Conservation (phyloP, 805 yeast species). For the Pachysolen tannophilus region DNA sequence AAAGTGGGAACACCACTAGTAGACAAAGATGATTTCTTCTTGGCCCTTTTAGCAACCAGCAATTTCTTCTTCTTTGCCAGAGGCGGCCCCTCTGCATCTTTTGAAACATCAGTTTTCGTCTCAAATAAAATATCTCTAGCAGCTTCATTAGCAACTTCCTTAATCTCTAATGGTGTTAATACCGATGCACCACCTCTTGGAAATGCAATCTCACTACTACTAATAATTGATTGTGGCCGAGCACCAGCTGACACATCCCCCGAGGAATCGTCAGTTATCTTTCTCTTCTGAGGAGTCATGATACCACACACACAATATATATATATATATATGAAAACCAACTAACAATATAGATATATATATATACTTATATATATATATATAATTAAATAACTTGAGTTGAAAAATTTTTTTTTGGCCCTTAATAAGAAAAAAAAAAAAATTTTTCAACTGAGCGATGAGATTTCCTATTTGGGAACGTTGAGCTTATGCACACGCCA, state of each 20-base stretch:
- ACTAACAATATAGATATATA: too few relatives aligned
- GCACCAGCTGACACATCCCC: slow-evolving; percentile 20
- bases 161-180: slow-evolving; percentile 82
- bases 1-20: slow-evolving; percentile 18
- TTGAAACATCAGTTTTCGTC: slow-evolving; percentile 8
- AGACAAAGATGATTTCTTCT: slow-evolving; percentile 21
- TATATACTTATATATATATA: too few relatives aligned
- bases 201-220: slow-evolving; percentile 46
- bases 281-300: slow-evolving; percentile 33
- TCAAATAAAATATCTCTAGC: slow-evolving; percentile 78
- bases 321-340: too few relatives aligned
- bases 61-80: slow-evolving; percentile 36
- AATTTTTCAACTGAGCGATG: too few relatives aligned
- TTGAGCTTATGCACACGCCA: too few relatives aligned
- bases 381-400: too few relatives aligned
- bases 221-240: slow-evolving; percentile 14
- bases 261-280: slow-evolving; percentile 34
- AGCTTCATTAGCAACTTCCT: slow-evolving; percentile 89
- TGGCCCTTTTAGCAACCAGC: slow-evolving; percentile 7
- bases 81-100: slow-evolving; percentile 19
- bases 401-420: too few relatives aligned
- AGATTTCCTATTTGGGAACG: too few relatives aligned
- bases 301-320: background rate
- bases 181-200: slow-evolving; percentile 96
- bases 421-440: too few relatives aligned